Conservation (phyloP, 768 basidiomycete species). For the Leccinum disarticulatum region DNA sequence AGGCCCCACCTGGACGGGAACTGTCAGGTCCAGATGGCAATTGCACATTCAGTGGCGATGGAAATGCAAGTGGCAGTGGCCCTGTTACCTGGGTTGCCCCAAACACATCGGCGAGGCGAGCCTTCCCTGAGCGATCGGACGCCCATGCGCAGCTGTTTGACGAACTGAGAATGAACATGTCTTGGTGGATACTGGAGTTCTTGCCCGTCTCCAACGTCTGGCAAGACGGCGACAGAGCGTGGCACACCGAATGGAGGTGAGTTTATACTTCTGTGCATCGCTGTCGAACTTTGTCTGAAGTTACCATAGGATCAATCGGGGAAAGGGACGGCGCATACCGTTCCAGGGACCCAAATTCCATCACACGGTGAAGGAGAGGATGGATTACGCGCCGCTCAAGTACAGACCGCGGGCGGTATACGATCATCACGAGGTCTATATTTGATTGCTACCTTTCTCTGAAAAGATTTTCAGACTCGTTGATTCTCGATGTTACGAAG, state of each 20-base stretch:
- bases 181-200: constrained; percentile 78
- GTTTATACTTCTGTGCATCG: constrained; percentile 30
- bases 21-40: neutral
- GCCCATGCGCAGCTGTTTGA: constrained; percentile 56
- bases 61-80: neutral
- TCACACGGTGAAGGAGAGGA: constrained; percentile 58
- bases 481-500: too few relatives aligned
- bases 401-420: constrained; percentile 63
- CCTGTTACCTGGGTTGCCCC: neutral
- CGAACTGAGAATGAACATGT: constrained; percentile 38
- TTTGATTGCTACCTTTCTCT: constrained; percentile 19
- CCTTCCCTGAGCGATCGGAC: constrained; percentile 12
- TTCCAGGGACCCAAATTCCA: constrained; percentile 57
- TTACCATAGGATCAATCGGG: constrained; percentile 43
- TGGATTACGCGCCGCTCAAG: constrained; percentile 43
- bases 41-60: too few relatives aligned
- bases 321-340: constrained; percentile 54
- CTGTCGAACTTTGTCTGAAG: constrained; percentile 1
- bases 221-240: constrained; percentile 55
- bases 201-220: constrained; percentile 52
- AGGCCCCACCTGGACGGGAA: neutral
- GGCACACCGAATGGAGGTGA: constrained; percentile 57
- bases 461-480: neutral
- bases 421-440: constrained; percentile 45
- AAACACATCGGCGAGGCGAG: neutral